phyloP scores from a whole-genome alignment of 2,329 filamentous ascomycete species.

The Fusarium sp. region DNA sequence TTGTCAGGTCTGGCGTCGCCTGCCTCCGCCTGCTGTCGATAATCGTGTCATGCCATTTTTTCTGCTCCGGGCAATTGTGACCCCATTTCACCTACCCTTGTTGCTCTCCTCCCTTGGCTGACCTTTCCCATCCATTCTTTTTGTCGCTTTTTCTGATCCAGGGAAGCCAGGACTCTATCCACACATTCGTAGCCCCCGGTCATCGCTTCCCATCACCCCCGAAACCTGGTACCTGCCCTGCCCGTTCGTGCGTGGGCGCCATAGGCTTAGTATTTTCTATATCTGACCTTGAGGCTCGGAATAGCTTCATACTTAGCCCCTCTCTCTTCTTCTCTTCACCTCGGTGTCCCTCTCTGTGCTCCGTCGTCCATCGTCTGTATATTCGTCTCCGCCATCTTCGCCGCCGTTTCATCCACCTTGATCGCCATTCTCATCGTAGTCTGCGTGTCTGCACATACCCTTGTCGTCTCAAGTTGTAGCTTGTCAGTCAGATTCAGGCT shows the following conservation, averaged over 20 bases:
- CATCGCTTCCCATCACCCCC: slow-evolving; percentile 41
- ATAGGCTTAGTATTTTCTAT: slow-evolving; percentile 34
- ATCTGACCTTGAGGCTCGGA: slow-evolving; percentile 46
- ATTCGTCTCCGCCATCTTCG: slow-evolving; percentile 10
- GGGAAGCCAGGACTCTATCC: slow-evolving; percentile 12
- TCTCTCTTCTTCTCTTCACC: slow-evolving; percentile 31
- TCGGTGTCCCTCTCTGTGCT: slow-evolving; percentile 29
- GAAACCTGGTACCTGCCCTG: slow-evolving; percentile 39
- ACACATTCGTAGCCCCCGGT: slow-evolving; percentile 38
- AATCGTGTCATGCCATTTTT: slow-evolving; percentile 56
- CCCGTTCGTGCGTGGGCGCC: slow-evolving; percentile 27
- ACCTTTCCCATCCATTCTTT: slow-evolving; percentile 29
- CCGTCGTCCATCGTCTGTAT: slow-evolving; percentile 23
- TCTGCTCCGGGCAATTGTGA: slow-evolving; percentile 41
- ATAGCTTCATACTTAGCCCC: slow-evolving; percentile 47
- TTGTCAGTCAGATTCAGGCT: slow-evolving; percentile 34
- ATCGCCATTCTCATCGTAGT: slow-evolving; percentile 31
- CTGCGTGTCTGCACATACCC: slow-evolving; percentile 28
- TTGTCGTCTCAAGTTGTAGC: slow-evolving; percentile 31
- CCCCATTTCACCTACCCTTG: slow-evolving; percentile 40
- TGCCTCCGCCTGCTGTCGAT: slow-evolving; percentile 51
- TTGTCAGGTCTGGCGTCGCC: slow-evolving; percentile 50
- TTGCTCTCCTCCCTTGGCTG: slow-evolving; percentile 27
- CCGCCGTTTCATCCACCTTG: slow-evolving; percentile 17
- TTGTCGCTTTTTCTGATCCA: slow-evolving; percentile 22